Conservation (phyloP, 345 rosid species). For the Luvunga scandens region DNA sequence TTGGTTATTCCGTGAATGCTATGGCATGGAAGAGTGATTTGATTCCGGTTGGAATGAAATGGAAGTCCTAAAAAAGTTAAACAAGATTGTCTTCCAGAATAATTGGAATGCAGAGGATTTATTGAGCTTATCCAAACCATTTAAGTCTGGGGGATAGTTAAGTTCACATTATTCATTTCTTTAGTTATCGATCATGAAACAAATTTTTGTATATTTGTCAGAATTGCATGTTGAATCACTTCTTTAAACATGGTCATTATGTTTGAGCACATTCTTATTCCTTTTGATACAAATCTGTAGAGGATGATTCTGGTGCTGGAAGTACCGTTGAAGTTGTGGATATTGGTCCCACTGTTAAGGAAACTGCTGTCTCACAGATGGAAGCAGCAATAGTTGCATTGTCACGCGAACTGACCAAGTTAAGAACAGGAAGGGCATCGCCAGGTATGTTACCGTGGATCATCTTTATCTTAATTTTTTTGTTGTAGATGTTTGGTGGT, state of each 20-base stretch:
- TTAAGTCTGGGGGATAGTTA: not conserved
- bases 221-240: not conserved
- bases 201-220: not conserved
- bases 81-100: not conserved
- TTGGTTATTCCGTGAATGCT: not conserved
- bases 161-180: not conserved
- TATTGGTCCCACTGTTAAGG: slow-evolving; percentile 71
- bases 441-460: slow-evolving; percentile 38
- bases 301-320: slow-evolving; percentile 64
- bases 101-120: not conserved
- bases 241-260: not conserved
- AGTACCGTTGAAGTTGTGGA: slow-evolving; percentile 51
- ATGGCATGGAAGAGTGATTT: not conserved
- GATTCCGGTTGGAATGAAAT: not conserved
- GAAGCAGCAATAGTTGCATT: slow-evolving; percentile 82
- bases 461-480: not conserved
- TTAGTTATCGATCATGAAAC: not conserved
- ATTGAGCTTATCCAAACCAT: not conserved
- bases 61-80: not conserved
- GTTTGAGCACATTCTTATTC: not conserved
- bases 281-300: slow-evolving; percentile 30
- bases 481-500: not conserved
- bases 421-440: slow-evolving; percentile 90
- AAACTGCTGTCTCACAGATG: slow-evolving; percentile 70
- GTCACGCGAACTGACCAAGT: slow-evolving; percentile 69